These are phyloP conservation scores for Lasiosphaeria hispida DNA, from an alignment of 495 filamentous ascomycete genomes.

Conservation along the genomic window DNA sequence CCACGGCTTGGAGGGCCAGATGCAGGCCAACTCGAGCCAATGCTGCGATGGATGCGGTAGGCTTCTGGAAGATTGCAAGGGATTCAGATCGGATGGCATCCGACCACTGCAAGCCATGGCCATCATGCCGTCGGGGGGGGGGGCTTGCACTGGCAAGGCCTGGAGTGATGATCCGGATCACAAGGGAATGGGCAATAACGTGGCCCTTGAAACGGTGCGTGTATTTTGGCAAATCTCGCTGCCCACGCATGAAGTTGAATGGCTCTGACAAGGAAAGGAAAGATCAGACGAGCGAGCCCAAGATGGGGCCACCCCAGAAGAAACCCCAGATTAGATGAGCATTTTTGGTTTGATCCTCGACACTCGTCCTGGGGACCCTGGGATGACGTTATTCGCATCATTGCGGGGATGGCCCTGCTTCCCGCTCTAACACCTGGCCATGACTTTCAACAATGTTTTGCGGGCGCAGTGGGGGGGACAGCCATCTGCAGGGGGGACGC, in stretches of 20 bases:
- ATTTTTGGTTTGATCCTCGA: conserved; percentile 30
- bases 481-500: conserved; percentile 26
- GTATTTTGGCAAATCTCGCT: conserved; percentile 21
- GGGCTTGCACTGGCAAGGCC: conserved; percentile 1
- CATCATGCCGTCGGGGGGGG: conserved; percentile 21
- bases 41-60: conserved; percentile 12
- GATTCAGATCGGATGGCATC: conserved; percentile 2
- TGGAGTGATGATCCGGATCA: conserved; percentile 10
- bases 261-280: conserved; percentile 6
- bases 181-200: not conserved
- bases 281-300: conserved; percentile 25
- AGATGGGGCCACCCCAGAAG: conserved; percentile 19
- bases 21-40: not conserved
- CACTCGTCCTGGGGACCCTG: not conserved
- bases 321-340: conserved; percentile 13
- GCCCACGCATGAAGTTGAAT: conserved; percentile 16
- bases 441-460: conserved; percentile 25
- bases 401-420: conserved; percentile 34
- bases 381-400: conserved; percentile 32
- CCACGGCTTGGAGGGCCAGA: conserved; percentile 1
- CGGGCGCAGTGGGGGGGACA: not conserved
- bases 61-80: conserved; percentile 26
- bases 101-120: conserved; percentile 9
- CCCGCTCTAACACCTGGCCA: conserved; percentile 21
- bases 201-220: conserved; percentile 26